phyloP scores from a whole-genome alignment of 2,329 filamentous ascomycete genomes.

The Penicillium sp. region DNA sequence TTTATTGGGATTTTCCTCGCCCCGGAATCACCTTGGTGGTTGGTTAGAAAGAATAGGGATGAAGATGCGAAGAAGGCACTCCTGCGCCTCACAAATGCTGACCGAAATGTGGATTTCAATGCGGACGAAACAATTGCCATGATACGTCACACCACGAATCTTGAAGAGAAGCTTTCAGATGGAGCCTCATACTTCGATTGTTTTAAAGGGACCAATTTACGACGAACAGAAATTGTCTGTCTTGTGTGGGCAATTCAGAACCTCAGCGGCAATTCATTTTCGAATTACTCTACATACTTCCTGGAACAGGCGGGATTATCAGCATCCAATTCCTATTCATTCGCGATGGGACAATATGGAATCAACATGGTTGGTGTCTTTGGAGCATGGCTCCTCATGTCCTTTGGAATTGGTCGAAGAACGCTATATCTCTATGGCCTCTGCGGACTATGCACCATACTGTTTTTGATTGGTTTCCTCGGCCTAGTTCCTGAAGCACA shows the following conservation, averaged over 20 bases:
- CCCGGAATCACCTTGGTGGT: constrained; percentile 20
- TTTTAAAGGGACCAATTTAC: constrained; percentile 5
- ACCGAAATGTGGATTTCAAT: constrained; percentile 10
- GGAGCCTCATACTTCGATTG: constrained; percentile 7
- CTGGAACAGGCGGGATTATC: constrained; percentile 30
- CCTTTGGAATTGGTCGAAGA: neutral
- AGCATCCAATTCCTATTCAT: neutral
- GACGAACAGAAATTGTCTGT: constrained; percentile 9
- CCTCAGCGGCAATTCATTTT: constrained; percentile 31
- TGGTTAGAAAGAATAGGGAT: constrained; percentile 13
- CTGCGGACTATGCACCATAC: neutral
- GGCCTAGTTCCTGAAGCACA: neutral
- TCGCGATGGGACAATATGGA: constrained; percentile 12
- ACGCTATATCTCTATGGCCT: neutral
- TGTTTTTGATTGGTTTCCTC: neutral
- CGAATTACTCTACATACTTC: constrained; percentile 37
- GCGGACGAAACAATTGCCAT: constrained; percentile 16
- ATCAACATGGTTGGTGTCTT: constrained; percentile 6
- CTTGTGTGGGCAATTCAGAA: constrained; percentile 22
- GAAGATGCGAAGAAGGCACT: constrained; percentile 10
- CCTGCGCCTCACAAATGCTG: constrained; percentile 26
- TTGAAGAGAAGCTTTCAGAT: constrained; percentile 1
- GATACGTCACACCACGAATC: constrained; percentile 10
- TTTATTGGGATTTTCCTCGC: constrained; percentile 16
- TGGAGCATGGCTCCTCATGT: neutral